phyloP scores from a whole-genome alignment of 441 rosid species.

The Viola pubescens region DNA sequence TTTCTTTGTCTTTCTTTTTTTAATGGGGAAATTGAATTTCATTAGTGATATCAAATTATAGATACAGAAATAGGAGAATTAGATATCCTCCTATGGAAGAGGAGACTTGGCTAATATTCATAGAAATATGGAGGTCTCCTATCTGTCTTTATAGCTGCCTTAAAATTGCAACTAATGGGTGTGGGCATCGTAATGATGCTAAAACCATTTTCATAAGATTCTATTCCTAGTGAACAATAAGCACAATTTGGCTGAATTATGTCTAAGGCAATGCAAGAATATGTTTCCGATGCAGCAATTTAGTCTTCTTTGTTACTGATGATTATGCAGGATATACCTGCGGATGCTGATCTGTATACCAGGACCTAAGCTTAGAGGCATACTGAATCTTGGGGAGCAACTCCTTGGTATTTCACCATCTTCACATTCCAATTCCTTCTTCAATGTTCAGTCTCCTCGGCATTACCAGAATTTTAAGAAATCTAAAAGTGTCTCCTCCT shows the following conservation, averaged over 20 bases:
- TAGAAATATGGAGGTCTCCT: too few species aligned
- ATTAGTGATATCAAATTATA: too few species aligned
- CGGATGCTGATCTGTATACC: slow-evolving; percentile 82
- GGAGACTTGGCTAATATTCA: too few species aligned
- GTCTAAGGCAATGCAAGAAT: slow-evolving; percentile 6
- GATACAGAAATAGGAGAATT: too few species aligned
- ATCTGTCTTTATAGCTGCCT: too few species aligned
- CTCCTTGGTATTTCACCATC: slow-evolving; percentile 54
- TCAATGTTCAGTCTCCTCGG: slow-evolving; percentile 54
- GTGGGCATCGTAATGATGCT: too few species aligned
- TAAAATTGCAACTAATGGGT: too few species aligned
- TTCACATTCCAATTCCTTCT: slow-evolving; percentile 56
- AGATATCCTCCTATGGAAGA: too few species aligned
- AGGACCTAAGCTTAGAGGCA: slow-evolving; percentile 60
- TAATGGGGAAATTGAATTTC: too few species aligned
- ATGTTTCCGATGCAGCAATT: slow-evolving; percentile 5
- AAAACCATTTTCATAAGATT: too few species aligned
- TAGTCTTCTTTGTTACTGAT: slow-evolving; percentile 14
- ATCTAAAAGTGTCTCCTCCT: slow-evolving; percentile 52
- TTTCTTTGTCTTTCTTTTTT: background rate
- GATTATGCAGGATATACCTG: slow-evolving; percentile 65
- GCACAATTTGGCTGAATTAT: background rate
- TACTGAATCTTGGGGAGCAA: slow-evolving; percentile 62
- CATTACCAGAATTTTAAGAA: slow-evolving; percentile 44
- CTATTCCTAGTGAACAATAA: background rate